These are phyloP conservation scores for Carpinus fangiana DNA, from an alignment of 306 rosid species.

Conservation along the genomic window DNA sequence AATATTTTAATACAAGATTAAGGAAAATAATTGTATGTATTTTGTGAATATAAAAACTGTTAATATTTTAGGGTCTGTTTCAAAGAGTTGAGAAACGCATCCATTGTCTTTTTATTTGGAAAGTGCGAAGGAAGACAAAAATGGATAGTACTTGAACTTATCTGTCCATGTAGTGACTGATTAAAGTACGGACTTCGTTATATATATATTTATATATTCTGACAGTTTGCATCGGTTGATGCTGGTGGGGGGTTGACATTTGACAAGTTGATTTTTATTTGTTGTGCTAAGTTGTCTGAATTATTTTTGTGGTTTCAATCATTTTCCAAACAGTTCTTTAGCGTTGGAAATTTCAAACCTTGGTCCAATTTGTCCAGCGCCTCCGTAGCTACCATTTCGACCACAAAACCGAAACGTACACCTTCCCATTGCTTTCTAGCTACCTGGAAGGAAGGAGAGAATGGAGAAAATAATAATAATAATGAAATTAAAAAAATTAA, in stretches of 20 bases:
- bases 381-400: not conserved
- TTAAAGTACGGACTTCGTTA: slow-evolving; percentile 2
- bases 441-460: no score
- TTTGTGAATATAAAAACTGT: no score
- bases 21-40: no score
- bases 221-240: not conserved
- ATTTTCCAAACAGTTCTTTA: not conserved
- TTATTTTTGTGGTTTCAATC: not conserved
- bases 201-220: not conserved
- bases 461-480: no score
- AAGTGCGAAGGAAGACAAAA: not conserved
- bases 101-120: not conserved
- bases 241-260: not conserved
- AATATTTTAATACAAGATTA: no score
- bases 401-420: not conserved
- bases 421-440: no score
- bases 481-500: no score
- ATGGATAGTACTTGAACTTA: not conserved
- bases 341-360: not conserved
- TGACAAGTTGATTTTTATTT: not conserved
- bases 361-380: not conserved
- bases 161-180: slow-evolving; percentile 6
- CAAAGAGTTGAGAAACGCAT: no score
- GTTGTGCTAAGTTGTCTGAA: not conserved
- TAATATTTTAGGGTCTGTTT: no score